These are phyloP conservation scores for Durio zibethinus DNA, from an alignment of 345 rosid species.

Conservation along the genomic window DNA sequence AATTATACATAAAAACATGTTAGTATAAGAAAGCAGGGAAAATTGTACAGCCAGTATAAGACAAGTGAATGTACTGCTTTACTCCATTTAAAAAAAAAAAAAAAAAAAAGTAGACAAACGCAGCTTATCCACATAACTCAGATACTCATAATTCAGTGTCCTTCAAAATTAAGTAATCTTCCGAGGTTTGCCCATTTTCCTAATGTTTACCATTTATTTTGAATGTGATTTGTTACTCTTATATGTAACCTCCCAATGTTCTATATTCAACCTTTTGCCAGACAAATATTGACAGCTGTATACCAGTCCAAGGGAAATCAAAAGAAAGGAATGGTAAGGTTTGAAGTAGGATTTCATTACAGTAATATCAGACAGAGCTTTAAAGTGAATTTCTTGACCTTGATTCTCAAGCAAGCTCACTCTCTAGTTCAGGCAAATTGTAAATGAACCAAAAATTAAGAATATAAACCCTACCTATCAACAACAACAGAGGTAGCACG, in stretches of 20 bases:
- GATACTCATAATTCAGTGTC: not conserved
- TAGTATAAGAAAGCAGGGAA: not conserved
- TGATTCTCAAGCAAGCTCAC: not conserved
- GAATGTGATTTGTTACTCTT: not conserved
- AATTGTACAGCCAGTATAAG: not conserved
- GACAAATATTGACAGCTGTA: not conserved
- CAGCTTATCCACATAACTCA: not conserved
- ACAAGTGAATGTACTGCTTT: not conserved
- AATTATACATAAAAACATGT: not conserved
- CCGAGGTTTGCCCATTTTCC: not conserved
- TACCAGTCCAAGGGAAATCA: not conserved
- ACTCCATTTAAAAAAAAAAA: not conserved
- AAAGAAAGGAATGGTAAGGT: not conserved
- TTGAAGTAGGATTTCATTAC: not conserved
- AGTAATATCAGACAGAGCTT: not conserved
- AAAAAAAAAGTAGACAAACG: not conserved
- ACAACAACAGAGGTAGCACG: conserved; percentile 98
- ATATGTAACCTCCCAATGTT: not conserved
- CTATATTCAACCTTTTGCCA: not conserved
- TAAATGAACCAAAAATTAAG: not conserved
- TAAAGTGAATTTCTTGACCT: not conserved
- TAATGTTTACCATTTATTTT: not conserved
- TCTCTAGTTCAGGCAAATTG: not conserved
- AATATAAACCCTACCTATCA: conserved; percentile 33
- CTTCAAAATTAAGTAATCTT: not conserved